Evolutionary conservation across 768 basidiomycete species (phyloP), one percentile per base, ranked within the genome.

Genomic region (Psilocybe tampanensis): DNA sequence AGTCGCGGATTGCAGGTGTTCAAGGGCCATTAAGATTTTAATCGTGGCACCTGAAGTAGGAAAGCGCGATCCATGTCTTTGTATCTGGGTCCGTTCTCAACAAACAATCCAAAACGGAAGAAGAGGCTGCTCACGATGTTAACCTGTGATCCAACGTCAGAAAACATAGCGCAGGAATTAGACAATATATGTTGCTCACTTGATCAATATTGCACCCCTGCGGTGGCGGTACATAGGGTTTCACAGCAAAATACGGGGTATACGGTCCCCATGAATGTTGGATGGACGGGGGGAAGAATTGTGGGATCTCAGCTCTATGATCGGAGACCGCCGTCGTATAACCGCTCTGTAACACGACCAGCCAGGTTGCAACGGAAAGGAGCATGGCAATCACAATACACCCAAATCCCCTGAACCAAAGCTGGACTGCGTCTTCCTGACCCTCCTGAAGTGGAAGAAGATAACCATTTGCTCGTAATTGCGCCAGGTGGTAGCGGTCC

Each of bases 1-100:
- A 0, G 70, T 64, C 8, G 77, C 86, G 0, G 75, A 64, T 56
- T 82, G 66, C 0, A 94, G 73, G 60, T 88, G 89, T 7, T 66
- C 56, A 8, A 94, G 63, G 0, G 86, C 78, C 4, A 65, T 58
- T 17, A 69, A 59, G 8, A 89, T 89, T 26, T 59, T 54, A 8
- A 64, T 61, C 1, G 77, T 67, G 9, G 82, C 78, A 1, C 77
- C 75, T 0, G 66, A 60, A 0, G 91, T 93, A 0, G 92, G 92
- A 63, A 79, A 93, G 29, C 92, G 83, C 0, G 90, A 84, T 2
- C 91, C 92, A 64, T 95, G 92, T 11, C 92, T 78, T 71, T 93
- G 88, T 8, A 95, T 74, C 91, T 93, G 53, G 21, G 32, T 26
- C 23, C 9, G 19, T 13, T 2, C 6, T 15, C 13, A 39, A 39